Evolutionary conservation across 306 rosid species (phyloP).

Genomic region (Hylodesmum podocarpum): DNA sequence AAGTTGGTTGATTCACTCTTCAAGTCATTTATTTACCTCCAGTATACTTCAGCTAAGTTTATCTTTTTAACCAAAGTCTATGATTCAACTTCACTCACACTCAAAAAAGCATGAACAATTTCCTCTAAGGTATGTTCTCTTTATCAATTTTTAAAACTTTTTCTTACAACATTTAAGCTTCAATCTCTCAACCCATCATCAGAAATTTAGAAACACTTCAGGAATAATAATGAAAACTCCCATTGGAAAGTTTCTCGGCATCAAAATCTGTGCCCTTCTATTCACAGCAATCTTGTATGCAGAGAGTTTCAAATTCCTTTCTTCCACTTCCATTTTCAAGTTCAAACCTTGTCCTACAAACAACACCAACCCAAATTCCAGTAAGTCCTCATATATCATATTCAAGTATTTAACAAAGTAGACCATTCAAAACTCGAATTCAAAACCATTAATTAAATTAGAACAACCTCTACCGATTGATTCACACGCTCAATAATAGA

Average conservation of each 20-base stretch:
- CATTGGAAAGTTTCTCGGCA: conserved; percentile 6
- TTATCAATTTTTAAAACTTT: background rate
- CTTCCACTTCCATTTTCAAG: conserved; percentile 22
- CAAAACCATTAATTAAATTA: no score
- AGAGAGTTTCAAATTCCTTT: conserved; percentile 21
- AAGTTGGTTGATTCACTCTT: conserved; percentile 48
- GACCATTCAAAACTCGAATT: no score
- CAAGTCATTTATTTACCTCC: conserved; percentile 51
- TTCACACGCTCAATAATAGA: no score
- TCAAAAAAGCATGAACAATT: conserved; percentile 18
- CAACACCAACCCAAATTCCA: conserved; percentile 18
- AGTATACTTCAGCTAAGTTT: conserved; percentile 2
- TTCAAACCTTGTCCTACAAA: conserved; percentile 19
- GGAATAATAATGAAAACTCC: conserved; percentile 28
- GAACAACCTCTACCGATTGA: no score
- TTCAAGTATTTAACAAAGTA: no score
- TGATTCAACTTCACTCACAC: conserved; percentile 47
- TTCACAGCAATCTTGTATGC: conserved; percentile 27
- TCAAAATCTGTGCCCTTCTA: conserved; percentile 14
- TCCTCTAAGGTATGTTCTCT: conserved; percentile 3
- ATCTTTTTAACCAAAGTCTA: conserved; percentile 35
- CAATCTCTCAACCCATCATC: background rate
- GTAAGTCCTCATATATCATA: conserved; percentile 48
- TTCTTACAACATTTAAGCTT: conserved; percentile 6
- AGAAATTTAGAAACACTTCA: background rate